Conservation (phyloP, 805 yeast genomes). For the Myxozyma geophila region DNA sequence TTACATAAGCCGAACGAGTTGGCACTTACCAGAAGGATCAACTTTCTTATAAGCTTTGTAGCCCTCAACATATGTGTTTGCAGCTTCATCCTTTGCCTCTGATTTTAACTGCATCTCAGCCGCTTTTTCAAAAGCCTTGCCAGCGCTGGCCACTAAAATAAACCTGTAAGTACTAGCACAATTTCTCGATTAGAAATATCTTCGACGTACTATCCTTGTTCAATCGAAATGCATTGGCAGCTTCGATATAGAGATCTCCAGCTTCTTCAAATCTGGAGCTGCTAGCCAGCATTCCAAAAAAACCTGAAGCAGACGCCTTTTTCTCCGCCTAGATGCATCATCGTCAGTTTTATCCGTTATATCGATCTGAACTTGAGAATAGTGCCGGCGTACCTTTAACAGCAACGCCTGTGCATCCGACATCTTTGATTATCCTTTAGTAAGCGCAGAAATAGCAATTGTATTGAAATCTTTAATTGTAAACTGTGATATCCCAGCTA, state of each 20-base stretch:
- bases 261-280: conserved; percentile 80
- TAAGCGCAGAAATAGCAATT: not conserved
- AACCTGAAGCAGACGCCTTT: conserved; percentile 68
- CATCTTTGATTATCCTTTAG: conserved; percentile 36
- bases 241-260: conserved; percentile 84
- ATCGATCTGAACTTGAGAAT: too few relatives aligned
- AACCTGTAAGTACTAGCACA: not conserved
- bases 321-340: conserved; percentile 60
- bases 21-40: conserved; percentile 55
- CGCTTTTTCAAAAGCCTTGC: conserved; percentile 82
- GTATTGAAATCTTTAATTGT: not conserved
- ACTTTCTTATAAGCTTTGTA: conserved; percentile 80
- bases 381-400: conserved; percentile 25
- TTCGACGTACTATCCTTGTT: conserved; percentile 57
- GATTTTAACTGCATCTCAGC: conserved; percentile 78
- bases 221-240: conserved; percentile 86
- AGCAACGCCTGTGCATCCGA: conserved; percentile 28
- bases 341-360: not conserved
- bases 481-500: not conserved
- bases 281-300: conserved; percentile 53
- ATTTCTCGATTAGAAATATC: not conserved
- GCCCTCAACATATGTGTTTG: conserved; percentile 86
- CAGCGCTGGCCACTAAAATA: conserved; percentile 62
- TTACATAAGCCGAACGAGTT: not conserved
- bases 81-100: conserved; percentile 85